phyloP scores from a whole-genome alignment of 1,284 basidiomycete genomes.

The Meripilus lineatus region DNA sequence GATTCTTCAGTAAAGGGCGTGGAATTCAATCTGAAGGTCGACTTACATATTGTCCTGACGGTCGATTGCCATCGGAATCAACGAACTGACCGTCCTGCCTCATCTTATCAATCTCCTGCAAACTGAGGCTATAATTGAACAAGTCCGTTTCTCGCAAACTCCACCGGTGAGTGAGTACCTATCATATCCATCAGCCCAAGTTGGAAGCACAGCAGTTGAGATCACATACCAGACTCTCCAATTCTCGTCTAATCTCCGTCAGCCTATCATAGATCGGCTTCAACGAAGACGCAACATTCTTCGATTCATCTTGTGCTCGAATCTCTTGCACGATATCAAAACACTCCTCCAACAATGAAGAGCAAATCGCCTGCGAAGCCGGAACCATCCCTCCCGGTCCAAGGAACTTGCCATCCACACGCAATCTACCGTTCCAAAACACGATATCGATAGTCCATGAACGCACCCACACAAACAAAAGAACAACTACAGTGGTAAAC shows the following conservation, averaged over 20 bases:
- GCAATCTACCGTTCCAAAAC: slow-evolving; percentile 54
- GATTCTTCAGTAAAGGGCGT: not conserved
- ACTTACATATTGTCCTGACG: slow-evolving; percentile 85
- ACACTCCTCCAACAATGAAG: slow-evolving; percentile 91
- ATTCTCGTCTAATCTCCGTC: slow-evolving; percentile 77
- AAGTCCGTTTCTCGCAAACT: slow-evolving; percentile 94
- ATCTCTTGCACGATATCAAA: slow-evolving; percentile 98
- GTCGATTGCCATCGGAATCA: slow-evolving; percentile 88
- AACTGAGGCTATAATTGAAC: slow-evolving; percentile 89
- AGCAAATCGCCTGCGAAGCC: slow-evolving; percentile 85
- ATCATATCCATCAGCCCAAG: not conserved
- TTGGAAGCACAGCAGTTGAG: not conserved
- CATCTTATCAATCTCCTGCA: slow-evolving; percentile 98
- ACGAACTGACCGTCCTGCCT: slow-evolving; percentile 96
- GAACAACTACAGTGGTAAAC: slow-evolving; percentile 18
- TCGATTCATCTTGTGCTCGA: slow-evolving; percentile 89
- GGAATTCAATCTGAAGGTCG: not conserved
- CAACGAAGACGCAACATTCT: slow-evolving; percentile 82
- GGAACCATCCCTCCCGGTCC: slow-evolving; percentile 91
- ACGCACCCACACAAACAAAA: slow-evolving; percentile 7
- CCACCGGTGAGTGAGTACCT: slow-evolving; percentile 89
- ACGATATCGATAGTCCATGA: not conserved
- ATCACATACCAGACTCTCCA: slow-evolving; percentile 77
- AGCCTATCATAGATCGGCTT: slow-evolving; percentile 96
- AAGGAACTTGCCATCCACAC: slow-evolving; percentile 94